These are phyloP conservation scores for Cnidoscolus chayamansa DNA, from an alignment of 441 rosid genomes.

Conservation along the genomic window DNA sequence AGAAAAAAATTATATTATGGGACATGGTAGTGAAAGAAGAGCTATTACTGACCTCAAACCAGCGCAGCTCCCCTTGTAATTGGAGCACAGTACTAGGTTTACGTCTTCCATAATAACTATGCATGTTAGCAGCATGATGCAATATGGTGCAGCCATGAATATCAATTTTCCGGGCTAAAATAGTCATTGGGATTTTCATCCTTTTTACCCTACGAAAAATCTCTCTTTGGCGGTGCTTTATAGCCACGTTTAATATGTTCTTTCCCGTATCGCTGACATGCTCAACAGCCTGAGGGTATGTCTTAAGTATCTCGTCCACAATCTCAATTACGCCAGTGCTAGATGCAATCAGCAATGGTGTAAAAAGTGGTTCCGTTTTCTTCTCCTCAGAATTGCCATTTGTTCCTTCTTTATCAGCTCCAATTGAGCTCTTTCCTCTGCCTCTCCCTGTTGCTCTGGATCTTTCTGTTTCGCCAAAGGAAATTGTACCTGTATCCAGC, in stretches of 20 bases:
- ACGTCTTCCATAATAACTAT: slow-evolving; percentile 7
- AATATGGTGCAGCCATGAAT: slow-evolving; percentile 23
- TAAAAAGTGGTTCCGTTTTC: background rate
- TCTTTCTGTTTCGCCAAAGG: too few species aligned
- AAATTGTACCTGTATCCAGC: background rate
- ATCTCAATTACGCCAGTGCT: slow-evolving; percentile 26
- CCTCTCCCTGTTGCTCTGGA: background rate
- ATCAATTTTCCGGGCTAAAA: slow-evolving; percentile 19
- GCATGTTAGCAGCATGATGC: slow-evolving; percentile 25
- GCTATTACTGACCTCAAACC: slow-evolving; percentile 24
- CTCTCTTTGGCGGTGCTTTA: slow-evolving; percentile 10
- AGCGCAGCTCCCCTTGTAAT: slow-evolving; percentile 22
- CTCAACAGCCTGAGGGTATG: slow-evolving; percentile 24
- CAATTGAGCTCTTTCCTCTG: background rate
- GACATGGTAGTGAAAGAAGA: background rate
- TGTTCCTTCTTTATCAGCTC: too few species aligned
- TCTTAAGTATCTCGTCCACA: slow-evolving; percentile 5
- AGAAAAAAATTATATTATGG: too few species aligned
- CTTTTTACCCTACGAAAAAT: slow-evolving; percentile 15
- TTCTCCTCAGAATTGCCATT: too few species aligned
- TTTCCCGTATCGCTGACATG: slow-evolving; percentile 5
- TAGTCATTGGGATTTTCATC: background rate
- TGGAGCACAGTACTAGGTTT: slow-evolving; percentile 18
- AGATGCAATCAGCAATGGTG: slow-evolving; percentile 28
- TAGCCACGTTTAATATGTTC: slow-evolving; percentile 31